phyloP scores from a whole-genome alignment of 2,329 filamentous ascomycete species.

The Biscogniauxia mediterranea region DNA sequence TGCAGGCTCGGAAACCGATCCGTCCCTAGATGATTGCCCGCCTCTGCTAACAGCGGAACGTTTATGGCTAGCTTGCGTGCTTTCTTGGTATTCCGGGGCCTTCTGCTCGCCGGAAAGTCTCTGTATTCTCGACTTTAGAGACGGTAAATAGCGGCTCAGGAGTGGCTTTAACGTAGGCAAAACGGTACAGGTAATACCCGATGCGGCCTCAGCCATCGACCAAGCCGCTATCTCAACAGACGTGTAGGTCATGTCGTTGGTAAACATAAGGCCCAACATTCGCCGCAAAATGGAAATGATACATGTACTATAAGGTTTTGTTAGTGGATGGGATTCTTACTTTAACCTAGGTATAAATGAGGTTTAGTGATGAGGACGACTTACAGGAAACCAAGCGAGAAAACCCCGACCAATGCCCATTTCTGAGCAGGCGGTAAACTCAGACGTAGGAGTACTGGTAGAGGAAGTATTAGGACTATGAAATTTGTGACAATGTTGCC shows the following conservation, averaged over 20 bases:
- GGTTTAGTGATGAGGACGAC: not conserved
- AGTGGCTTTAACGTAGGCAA: conserved; percentile 6
- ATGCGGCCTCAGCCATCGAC: conserved; percentile 6
- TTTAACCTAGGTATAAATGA: not conserved
- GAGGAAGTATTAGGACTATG: conserved; percentile 5
- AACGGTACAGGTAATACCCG: conserved; percentile 5
- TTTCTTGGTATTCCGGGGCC: not conserved
- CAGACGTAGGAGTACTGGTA: conserved; percentile 3
- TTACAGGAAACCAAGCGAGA: conserved; percentile 5
- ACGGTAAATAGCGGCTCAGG: not conserved
- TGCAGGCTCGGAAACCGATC: not conserved
- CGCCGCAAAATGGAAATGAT: conserved; percentile 7
- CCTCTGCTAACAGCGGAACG: not conserved
- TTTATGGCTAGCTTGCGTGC: not conserved
- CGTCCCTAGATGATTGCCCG: not conserved
- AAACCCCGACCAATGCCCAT: conserved; percentile 5
- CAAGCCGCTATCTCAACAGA: conserved; percentile 3
- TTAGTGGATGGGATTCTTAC: not conserved
- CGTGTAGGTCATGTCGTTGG: conserved; percentile 2
- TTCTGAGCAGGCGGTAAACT: conserved; percentile 2
- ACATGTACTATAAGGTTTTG: conserved; percentile 1
- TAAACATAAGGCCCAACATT: not conserved
- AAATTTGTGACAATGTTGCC: conserved; percentile 7
- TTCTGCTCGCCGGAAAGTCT: conserved; percentile 1
- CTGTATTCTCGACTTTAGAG: conserved; percentile 3